Base-by-base conservation (phyloP, 2,329 filamentous ascomycete genomes). In the Trichoderma sp. region DNA sequence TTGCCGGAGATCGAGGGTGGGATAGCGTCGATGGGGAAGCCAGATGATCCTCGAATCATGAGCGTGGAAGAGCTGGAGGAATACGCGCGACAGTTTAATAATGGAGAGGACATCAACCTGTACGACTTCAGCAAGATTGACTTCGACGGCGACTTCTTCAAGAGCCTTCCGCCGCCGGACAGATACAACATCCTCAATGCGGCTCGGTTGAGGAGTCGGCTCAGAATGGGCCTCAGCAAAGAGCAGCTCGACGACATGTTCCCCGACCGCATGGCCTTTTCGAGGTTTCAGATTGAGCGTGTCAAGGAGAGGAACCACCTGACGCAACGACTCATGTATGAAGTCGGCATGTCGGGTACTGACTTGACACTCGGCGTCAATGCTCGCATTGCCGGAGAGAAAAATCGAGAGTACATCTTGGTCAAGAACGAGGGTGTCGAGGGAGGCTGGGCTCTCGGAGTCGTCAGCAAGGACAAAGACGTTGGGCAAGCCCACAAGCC, bases 101-200 rank as follows among this genome's bases (percentile, higher is more conserved):
- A 87, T 67, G 95, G 95, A 63, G 93, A 98, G 77, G 94, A 98
- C 74, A 90, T 98, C 71, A 89, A 89, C 69, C 78, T 93, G 5
- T 98, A 98, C 77, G 94, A 98, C 78, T 99, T 99, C 74, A 96
- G 91, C 74, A 98, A 98, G 78, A 99, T 99, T 71, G 95, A 99
- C 74, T 99, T 98, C 72, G 91, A 98, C 69, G 92, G 93, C 69
- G 88, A 94, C 14, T 99, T 99, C 78, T 99, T 99, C 79, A 87
- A 90, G 75, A 97, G 92, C 74, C 78, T 99, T 65, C 95, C 96
- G 0, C 84, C 93, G 1, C 89, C 90, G 2, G 95, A 99, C 79
- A 87, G 94, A 56, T 99, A 99, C 80, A 98, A 98, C 72, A 99
- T 99, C 61, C 79, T 99, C 24, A 99, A 99, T 74, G 95, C 96